Base-by-base conservation (phyloP, 1,139 yeast species). In the Suhomyces guaymorum region DNA sequence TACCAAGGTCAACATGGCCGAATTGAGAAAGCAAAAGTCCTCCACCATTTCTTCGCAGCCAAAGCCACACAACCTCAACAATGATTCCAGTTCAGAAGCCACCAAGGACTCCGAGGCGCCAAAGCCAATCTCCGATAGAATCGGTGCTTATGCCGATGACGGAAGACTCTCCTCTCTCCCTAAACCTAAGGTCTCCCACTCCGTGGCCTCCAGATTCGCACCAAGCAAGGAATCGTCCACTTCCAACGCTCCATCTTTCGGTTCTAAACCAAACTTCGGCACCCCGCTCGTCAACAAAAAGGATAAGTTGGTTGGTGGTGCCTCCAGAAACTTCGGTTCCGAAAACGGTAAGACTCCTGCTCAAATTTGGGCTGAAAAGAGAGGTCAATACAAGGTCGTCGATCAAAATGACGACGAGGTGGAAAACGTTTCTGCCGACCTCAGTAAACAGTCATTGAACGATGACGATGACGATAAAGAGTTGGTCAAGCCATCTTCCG, bases 291-390 rank as follows among this genome's bases (percentile, higher is more conserved):
- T 55, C 7, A 38, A 45, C 23, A 54, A 52, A 35, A 62, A 58
- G 29, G 75, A 77, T 28, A 73, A 75, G 39, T 64, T 78, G 7
- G 73, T 75, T 26, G 81, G 85, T 31, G 95, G 90, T 24, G 62
- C 76, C 26, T 75, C 81, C 37, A 77, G 82, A 59, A 75, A 82
- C 55, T 84, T 79, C 57, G 95, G 79, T 42, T 69, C 86, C 33
- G 76, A 75, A 46, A 78, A 75, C 39, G 96, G 96, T 42, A 86
- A 87, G 63, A 85, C 96, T 4, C 97, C 97, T 19, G 96, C 96
- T 23, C 97, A 89, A 61, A 55, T 86, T 24, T 89, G 97, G 97
- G 97, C 97, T 14, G 96, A 87, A 59, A 87, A 81, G 69, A 82
- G 82, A 57, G 92, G 86, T 32, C 73, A 78, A 49, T 76, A 66